Percentiles rank a stretch among this genome's conserved stretches.
phyloP scores from a whole-genome alignment of 1,284 basidiomycete species.

The Ustilago curta region DNA sequence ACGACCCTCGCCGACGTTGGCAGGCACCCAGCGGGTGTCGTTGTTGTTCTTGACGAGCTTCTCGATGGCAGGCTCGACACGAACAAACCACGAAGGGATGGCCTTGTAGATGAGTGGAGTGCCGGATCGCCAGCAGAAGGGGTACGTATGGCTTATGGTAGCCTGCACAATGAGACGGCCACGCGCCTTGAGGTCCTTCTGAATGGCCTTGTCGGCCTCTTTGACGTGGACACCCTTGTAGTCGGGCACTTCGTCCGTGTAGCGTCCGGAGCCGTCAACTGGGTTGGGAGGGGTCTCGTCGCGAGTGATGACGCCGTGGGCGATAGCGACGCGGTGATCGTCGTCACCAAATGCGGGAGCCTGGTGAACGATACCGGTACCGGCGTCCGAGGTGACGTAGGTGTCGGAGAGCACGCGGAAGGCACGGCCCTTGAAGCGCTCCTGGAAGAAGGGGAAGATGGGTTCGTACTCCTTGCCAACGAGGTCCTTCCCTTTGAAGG shows the following conservation, averaged over 20 bases:
- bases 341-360: conserved; percentile 99
- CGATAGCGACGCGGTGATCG: conserved; percentile 92
- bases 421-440: conserved; percentile 90
- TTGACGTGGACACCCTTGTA: conserved; percentile 93
- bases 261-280: conserved; percentile 87
- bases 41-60: conserved; percentile 91
- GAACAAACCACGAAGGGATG: conserved; percentile 95
- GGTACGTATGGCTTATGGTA: conserved; percentile 90
- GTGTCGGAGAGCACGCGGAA: conserved; percentile 90
- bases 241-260: conserved; percentile 89
- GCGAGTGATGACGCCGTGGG: conserved; percentile 81
- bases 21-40: conserved; percentile 94
- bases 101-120: conserved; percentile 97
- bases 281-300: conserved; percentile 97
- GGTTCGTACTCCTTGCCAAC: conserved; percentile 97
- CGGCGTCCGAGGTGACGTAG: conserved; percentile 92
- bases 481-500: conserved; percentile 90
- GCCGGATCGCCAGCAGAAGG: conserved; percentile 93
- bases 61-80: conserved; percentile 85
- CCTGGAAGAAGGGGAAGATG: conserved; percentile 94
- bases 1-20: conserved; percentile 86
- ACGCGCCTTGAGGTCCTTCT: conserved; percentile 88
- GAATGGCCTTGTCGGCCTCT: conserved; percentile 93
- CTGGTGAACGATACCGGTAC: conserved; percentile 99
- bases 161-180: conserved; percentile 89